Evolutionary conservation across 228 moss, liverwort and hornwort species (phyloP), one percentile per base, ranked within the genome.

Genomic region (Sphagnum fallax): DNA sequence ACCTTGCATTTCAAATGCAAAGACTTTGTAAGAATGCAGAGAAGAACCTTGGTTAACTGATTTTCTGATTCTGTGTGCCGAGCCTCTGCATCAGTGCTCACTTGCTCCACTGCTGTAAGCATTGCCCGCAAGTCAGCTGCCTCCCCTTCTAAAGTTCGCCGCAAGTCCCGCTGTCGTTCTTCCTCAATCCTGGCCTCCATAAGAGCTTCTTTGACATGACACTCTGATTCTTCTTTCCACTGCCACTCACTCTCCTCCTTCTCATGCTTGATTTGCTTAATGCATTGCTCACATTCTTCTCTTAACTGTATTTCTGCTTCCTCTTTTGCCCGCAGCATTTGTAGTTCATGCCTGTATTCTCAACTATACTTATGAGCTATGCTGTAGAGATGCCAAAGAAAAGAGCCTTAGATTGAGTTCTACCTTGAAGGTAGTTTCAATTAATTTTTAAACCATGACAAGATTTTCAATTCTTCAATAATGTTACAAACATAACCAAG

Each of bases 41-140:
- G 10, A 62, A 65, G 48, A 50, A 90, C 90, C 91, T 91, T 90
- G 6, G 77, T 80, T 5, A 88, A 53, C 66, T 83, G 81, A 72
- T 75, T 83, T 0, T 78, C 67, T 32, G 63, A 70, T 71, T 87
- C 77, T 48, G 80, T 63, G 65, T 90, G 84, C 49, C 86, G 82
- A 68, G 72, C 67, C 77, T 95, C 85, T 0, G 81, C 78, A 74
- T 87, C 83, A 0, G 74, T 78, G 65, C 72, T 85, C 4, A 85
- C 79, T 70, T 92, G 92, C 11, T 95, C 92, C 73, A 92, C 71
- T 5, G 88, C 78, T 57, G 16, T 65, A 4, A 89, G 53, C 76
- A 84, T 81, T 6, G 75, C 87, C 5, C 74, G 92, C 0, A 95
- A 78, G 71, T 95, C 90, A 10, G 76, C 75, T 5, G 82, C 80